Percentiles rank a stretch among this genome's conserved stretches.
Evolutionary conservation across 768 basidiomycete species (phyloP).

Genomic region (Hemileccinum impolitum): DNA sequence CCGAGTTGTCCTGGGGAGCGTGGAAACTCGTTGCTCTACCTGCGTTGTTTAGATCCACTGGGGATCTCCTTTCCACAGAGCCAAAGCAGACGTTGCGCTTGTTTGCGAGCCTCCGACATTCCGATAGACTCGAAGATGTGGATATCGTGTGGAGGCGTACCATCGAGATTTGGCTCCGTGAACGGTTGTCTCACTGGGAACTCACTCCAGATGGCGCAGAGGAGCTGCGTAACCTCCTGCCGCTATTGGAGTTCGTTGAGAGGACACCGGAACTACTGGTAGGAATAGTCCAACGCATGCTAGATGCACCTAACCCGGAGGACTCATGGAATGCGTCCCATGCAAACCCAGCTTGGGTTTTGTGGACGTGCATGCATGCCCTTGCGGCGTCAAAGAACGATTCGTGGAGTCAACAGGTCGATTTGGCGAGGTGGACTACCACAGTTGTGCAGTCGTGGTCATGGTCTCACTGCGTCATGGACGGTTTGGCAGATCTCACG

Average conservation of each 20-base stretch:
- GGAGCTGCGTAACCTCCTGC: slow-evolving; percentile 53
- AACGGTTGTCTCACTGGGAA: slow-evolving; percentile 41
- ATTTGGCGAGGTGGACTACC: slow-evolving; percentile 49
- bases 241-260: slow-evolving; percentile 51
- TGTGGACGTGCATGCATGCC: slow-evolving; percentile 57
- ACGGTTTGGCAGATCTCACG: slow-evolving; percentile 49
- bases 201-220: slow-evolving; percentile 40
- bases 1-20: slow-evolving; percentile 69
- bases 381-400: slow-evolving; percentile 37
- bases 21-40: slow-evolving; percentile 72
- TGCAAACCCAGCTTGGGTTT: slow-evolving; percentile 49
- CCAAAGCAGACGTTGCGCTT: slow-evolving; percentile 44
- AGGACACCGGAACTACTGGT: slow-evolving; percentile 41
- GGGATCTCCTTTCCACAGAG: slow-evolving; percentile 44
- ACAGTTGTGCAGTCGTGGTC: slow-evolving; percentile 49
- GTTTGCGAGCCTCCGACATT: slow-evolving; percentile 44
- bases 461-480: slow-evolving; percentile 54
- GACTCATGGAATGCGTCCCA: slow-evolving; percentile 32
- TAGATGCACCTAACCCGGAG: slow-evolving; percentile 31
- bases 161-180: slow-evolving; percentile 48
- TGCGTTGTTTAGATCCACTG: slow-evolving; percentile 49
- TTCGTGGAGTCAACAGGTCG: slow-evolving; percentile 48
- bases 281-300: slow-evolving; percentile 40
- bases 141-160: slow-evolving; percentile 59
- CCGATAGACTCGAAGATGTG: slow-evolving; percentile 52